Conservation (phyloP, 768 basidiomycete genomes). For the Mycena amicta region DNA sequence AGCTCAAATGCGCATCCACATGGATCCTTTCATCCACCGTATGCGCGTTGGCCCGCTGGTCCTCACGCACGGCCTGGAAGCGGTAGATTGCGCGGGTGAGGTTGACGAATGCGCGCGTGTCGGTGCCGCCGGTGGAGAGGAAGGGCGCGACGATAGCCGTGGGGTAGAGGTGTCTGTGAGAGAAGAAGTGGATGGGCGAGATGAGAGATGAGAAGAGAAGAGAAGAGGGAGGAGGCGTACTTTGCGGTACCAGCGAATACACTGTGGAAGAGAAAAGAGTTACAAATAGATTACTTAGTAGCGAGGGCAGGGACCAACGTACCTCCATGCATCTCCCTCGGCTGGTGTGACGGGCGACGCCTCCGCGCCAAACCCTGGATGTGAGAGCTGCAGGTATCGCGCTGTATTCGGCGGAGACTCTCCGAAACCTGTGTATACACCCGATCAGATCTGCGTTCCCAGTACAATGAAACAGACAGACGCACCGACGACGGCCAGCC, state of each 20-base stretch:
- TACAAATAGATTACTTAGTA: too few relatives aligned
- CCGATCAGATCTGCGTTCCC: too few relatives aligned
- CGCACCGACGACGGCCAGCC: slow-evolving; percentile 11
- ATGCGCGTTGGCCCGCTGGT: slow-evolving; percentile 5
- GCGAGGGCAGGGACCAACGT: neutral
- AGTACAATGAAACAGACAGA: neutral
- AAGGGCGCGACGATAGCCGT: neutral
- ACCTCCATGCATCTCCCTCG: slow-evolving; percentile 10
- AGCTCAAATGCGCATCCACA: slow-evolving; percentile 11
- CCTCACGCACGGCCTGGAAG: slow-evolving; percentile 2
- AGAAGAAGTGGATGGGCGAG: neutral
- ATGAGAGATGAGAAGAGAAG: too few relatives aligned
- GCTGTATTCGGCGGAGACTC: neutral
- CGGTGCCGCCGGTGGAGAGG: slow-evolving; percentile 1
- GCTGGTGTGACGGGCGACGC: slow-evolving; percentile 16
- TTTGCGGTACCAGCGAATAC: slow-evolving; percentile 8
- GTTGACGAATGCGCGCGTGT: neutral
- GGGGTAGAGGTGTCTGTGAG: slow-evolving; percentile 7
- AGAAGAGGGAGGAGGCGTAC: neutral
- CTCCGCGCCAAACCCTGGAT: slow-evolving; percentile 1
- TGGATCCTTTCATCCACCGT: slow-evolving; percentile 22
- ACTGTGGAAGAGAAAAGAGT: neutral
- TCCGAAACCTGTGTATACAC: slow-evolving; percentile 5
- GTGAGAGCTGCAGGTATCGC: slow-evolving; percentile 6
- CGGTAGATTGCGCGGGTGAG: neutral